Evolutionary conservation across 805 yeast species (phyloP).

Genomic region (Lachancea dasiensis): DNA sequence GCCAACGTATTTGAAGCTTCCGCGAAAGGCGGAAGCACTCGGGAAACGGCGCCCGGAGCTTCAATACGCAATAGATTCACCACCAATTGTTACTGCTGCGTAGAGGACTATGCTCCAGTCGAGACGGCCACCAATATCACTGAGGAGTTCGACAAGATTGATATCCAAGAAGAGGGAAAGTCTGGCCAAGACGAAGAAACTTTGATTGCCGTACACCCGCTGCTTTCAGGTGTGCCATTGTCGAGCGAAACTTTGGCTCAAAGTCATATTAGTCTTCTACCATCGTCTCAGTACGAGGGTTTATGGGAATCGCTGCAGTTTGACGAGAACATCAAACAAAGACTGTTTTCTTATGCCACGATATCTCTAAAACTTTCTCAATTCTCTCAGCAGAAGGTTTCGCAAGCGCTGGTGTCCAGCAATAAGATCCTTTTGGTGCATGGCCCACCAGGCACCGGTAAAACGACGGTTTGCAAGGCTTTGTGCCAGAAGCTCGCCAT

Average conservation of each 20-base stretch:
- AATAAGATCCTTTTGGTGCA: conserved; percentile 31
- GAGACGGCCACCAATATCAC: conserved; percentile 7
- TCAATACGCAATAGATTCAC: neutral
- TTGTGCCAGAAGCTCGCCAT: conserved; percentile 38
- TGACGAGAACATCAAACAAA: conserved; percentile 28
- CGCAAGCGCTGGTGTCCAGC: conserved; percentile 14
- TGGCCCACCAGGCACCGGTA: conserved; percentile 46
- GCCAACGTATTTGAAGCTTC: neutral
- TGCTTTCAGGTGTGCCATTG: conserved; percentile 11
- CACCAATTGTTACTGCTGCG: conserved; percentile 12
- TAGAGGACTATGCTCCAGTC: conserved; percentile 10
- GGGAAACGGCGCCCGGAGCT: neutral
- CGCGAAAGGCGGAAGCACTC: neutral
- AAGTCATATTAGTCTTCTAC: conserved; percentile 23
- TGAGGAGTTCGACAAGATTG: conserved; percentile 31
- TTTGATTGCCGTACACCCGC: conserved; percentile 6
- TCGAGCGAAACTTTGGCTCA: conserved; percentile 17
- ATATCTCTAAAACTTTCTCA: conserved; percentile 26
- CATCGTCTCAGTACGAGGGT: conserved; percentile 28
- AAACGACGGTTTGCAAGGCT: conserved; percentile 39
- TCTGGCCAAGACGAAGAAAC: conserved; percentile 15
- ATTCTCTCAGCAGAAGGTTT: conserved; percentile 4
- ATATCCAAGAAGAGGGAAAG: conserved; percentile 15
- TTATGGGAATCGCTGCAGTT: conserved; percentile 35
- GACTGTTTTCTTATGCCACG: conserved; percentile 31